Percentiles rank a stretch among this genome's conserved stretches.
phyloP scores from a whole-genome alignment of 352 stramenopile species.

The Aphanomyces cochlioides region DNA sequence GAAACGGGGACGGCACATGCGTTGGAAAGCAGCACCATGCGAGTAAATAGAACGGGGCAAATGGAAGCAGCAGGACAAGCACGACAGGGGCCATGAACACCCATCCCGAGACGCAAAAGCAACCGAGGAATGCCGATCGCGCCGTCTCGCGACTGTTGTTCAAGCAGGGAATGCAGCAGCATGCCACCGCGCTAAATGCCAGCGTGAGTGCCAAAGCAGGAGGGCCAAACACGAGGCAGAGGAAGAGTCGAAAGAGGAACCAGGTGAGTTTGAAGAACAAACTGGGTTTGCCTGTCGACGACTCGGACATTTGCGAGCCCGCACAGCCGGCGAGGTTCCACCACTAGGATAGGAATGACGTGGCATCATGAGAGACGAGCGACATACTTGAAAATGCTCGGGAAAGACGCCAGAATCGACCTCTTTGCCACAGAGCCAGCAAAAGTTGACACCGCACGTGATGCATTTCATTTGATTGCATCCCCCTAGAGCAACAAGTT shows the following conservation, averaged over 20 bases:
- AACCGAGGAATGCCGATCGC: constrained; percentile 57
- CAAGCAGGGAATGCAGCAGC: constrained; percentile 63
- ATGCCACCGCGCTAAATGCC: constrained; percentile 52
- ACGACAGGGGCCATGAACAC: constrained; percentile 49
- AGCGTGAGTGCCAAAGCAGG: constrained; percentile 58
- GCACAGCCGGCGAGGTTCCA: constrained; percentile 73
- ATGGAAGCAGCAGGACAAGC: constrained; percentile 36
- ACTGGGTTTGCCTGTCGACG: neutral
- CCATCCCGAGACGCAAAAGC: constrained; percentile 56
- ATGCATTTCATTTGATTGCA: constrained; percentile 91
- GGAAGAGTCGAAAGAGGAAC: constrained; percentile 39
- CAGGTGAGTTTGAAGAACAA: neutral
- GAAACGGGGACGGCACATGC: neutral
- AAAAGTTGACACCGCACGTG: constrained; percentile 80
- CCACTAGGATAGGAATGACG: constrained; percentile 41
- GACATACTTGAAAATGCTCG: constrained; percentile 72
- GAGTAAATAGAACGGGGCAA: constrained; percentile 34
- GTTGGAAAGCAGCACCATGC: constrained; percentile 29
- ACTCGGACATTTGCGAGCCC: constrained; percentile 66
- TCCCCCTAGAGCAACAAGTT: constrained; percentile 40
- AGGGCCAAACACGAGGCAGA: constrained; percentile 63
- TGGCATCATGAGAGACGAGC: neutral
- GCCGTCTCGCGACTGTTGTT: constrained; percentile 43
- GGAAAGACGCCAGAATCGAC: constrained; percentile 85
- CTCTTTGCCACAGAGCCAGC: constrained; percentile 80